A percentile compares a stretch with the other conserved stretches of the same genome.
These are phyloP conservation scores for Grosmannia serpens DNA, from an alignment of 2,329 filamentous ascomycete species.

Conservation along the genomic window DNA sequence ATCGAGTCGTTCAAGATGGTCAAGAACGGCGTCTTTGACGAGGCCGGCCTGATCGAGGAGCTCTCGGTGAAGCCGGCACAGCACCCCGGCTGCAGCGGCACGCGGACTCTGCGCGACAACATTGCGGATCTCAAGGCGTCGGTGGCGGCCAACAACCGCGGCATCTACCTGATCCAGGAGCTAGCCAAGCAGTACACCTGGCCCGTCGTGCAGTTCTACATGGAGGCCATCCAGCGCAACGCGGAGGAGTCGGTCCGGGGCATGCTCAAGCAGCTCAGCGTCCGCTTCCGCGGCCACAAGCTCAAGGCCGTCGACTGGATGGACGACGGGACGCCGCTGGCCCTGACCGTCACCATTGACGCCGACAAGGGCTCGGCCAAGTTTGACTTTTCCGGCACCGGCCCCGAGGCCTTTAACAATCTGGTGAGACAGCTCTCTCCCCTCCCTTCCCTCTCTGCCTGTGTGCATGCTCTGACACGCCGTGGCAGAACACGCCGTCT, in stretches of 20 bases:
- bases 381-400: constrained; percentile 26
- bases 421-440: constrained; percentile 1
- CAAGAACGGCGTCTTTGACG: constrained; percentile 56
- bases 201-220: constrained; percentile 35
- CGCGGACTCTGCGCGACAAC: constrained; percentile 61
- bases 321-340: constrained; percentile 26
- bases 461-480: neutral
- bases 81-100: constrained; percentile 53
- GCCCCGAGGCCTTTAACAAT: constrained; percentile 22
- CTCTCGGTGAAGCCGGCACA: constrained; percentile 52
- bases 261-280: constrained; percentile 52
- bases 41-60: constrained; percentile 55
- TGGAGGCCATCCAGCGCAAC: constrained; percentile 66
- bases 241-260: constrained; percentile 62
- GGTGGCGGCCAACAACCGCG: constrained; percentile 63
- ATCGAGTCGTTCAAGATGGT: constrained; percentile 56
- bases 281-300: constrained; percentile 32
- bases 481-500: neutral
- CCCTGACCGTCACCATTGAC: constrained; percentile 21
- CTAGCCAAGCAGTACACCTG: constrained; percentile 58
- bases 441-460: neutral
- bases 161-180: constrained; percentile 57
- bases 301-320: constrained; percentile 25
- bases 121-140: constrained; percentile 66
- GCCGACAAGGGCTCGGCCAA: constrained; percentile 19